Evolutionary conservation across 345 rosid genomes (phyloP).

Genomic region (Hevea brasiliensis): DNA sequence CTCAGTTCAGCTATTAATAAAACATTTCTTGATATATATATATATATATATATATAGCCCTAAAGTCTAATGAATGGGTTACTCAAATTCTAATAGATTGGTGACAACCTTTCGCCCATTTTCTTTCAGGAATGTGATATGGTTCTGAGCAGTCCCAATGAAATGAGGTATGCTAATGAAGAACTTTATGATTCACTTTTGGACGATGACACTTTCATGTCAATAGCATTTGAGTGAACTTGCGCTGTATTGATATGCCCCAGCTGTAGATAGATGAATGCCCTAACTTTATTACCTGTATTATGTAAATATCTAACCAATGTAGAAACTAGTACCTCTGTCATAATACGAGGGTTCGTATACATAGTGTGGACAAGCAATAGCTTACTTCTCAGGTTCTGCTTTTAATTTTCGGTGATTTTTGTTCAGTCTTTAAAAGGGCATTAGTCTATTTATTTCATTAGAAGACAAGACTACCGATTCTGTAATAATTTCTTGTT

Average conservation of each 20-base stretch:
- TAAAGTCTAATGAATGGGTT: neutral
- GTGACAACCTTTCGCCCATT: neutral
- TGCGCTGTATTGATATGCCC: neutral
- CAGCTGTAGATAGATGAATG: conserved; percentile 33
- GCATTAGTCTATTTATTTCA: conserved; percentile 7
- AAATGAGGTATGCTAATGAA: conserved; percentile 36
- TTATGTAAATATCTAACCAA: neutral
- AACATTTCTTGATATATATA: neutral
- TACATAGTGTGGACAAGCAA: neutral
- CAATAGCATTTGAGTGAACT: conserved; percentile 42
- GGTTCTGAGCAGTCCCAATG: conserved; percentile 41
- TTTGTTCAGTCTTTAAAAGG: neutral
- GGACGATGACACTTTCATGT: conserved; percentile 71
- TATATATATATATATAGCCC: too few species aligned
- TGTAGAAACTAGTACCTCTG: neutral
- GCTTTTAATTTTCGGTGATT: neutral
- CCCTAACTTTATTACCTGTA: neutral
- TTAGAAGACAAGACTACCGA: neutral
- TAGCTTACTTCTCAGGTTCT: neutral
- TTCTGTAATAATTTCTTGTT: neutral
- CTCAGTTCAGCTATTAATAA: neutral
- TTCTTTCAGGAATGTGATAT: conserved; percentile 36
- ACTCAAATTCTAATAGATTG: neutral
- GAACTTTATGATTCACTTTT: conserved; percentile 59
- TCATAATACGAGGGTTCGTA: neutral